These are phyloP conservation scores for Persicaria tinctoria DNA, from an alignment of 148 eudicot species.

Conservation along the genomic window DNA sequence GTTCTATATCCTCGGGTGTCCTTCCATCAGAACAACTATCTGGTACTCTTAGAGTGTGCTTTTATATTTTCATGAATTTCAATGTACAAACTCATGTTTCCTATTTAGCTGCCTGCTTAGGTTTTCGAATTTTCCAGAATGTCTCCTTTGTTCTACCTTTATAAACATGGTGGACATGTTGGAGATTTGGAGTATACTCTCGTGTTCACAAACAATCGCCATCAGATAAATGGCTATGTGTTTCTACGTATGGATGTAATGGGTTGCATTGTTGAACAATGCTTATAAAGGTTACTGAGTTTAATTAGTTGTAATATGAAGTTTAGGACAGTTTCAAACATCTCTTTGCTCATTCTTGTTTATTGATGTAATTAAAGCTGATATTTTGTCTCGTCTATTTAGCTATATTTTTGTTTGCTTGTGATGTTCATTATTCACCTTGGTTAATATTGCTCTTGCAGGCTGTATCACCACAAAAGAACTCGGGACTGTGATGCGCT, in stretches of 20 bases:
- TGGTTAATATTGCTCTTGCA: constrained; percentile 11
- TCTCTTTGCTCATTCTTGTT: background rate
- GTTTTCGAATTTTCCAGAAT: too few species aligned
- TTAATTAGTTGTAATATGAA: background rate
- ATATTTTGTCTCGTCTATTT: background rate
- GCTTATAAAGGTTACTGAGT: background rate
- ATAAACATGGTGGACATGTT: too few species aligned
- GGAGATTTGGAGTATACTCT: background rate
- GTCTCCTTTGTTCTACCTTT: too few species aligned
- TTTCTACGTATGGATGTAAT: too few species aligned
- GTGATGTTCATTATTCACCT: background rate
- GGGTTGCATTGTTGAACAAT: too few species aligned
- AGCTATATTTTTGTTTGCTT: background rate
- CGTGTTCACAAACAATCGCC: background rate
- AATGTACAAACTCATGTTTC: background rate
- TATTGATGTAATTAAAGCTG: background rate
- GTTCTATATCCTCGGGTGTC: too few species aligned
- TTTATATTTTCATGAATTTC: background rate
- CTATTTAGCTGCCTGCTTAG: too few species aligned
- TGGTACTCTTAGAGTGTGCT: too few species aligned
- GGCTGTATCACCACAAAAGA: constrained; percentile 42
- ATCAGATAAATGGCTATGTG: too few species aligned
- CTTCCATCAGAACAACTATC: too few species aligned
- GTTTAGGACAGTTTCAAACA: too few species aligned
- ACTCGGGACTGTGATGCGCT: constrained; percentile 41